These are phyloP conservation scores for Mycena leptocephala DNA, from an alignment of 768 basidiomycete species.

Conservation along the genomic window DNA sequence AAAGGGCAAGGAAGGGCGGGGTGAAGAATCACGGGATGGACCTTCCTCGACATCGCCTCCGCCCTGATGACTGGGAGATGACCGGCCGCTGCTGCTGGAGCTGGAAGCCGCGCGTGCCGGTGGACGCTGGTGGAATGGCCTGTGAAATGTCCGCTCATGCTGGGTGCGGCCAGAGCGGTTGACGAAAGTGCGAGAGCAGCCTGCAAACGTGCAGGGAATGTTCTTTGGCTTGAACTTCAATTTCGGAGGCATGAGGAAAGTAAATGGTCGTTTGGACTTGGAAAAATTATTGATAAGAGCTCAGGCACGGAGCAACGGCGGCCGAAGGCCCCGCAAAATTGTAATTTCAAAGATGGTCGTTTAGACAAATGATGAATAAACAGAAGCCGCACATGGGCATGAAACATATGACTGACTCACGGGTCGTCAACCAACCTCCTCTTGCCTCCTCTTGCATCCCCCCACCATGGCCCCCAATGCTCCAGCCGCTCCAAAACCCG, in stretches of 20 bases:
- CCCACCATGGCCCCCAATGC: not conserved
- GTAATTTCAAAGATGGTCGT: not conserved
- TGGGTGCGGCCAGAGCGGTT: not conserved
- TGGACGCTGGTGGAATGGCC: not conserved
- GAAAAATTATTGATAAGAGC: not conserved
- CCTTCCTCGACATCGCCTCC: not conserved
- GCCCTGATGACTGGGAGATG: not conserved
- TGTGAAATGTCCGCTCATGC: not conserved
- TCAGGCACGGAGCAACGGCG: not conserved
- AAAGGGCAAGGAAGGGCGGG: not conserved
- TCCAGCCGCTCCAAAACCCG: not conserved
- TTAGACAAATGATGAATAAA: too few relatives aligned
- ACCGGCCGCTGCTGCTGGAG: not conserved
- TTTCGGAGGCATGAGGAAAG: not conserved
- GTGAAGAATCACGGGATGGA: not conserved
- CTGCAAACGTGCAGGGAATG: not conserved
- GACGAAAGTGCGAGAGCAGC: not conserved
- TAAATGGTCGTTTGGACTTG: not conserved
- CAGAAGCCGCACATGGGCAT: too few relatives aligned
- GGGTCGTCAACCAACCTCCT: not conserved
- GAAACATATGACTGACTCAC: not conserved
- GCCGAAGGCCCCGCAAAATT: not conserved
- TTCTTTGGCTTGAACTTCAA: not conserved
- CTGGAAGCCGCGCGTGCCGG: not conserved
- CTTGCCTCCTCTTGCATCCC: too few relatives aligned